Conservation (phyloP, 108 stramenopile species). For the Aurantiochytrium sp. region DNA sequence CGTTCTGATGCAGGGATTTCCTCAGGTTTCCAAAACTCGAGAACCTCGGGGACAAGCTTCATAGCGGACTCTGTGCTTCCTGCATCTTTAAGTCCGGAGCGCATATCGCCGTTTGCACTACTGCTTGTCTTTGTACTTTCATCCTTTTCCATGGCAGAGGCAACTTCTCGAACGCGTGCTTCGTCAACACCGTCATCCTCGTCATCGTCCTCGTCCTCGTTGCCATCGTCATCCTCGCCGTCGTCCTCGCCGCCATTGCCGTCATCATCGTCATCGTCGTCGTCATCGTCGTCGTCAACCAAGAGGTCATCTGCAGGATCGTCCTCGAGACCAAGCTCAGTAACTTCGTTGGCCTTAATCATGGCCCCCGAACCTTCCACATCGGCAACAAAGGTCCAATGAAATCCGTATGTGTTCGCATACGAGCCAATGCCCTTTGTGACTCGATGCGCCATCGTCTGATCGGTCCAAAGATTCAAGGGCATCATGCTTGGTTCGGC, state of each 20-base stretch:
- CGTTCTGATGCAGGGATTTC: not conserved
- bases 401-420: not conserved
- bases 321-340: not conserved
- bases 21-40: not conserved
- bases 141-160: too few relatives aligned
- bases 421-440: not conserved
- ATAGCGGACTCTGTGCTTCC: not conserved
- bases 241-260: not conserved
- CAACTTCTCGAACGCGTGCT: too few relatives aligned
- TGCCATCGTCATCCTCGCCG: not conserved
- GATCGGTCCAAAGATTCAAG: not conserved
- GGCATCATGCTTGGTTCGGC: not conserved
- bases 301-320: not conserved
- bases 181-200: not conserved
- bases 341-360: not conserved
- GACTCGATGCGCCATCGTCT: not conserved
- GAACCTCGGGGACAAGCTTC: not conserved
- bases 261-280: not conserved
- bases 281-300: not conserved
- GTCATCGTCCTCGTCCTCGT: not conserved
- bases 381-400: not conserved
- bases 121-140: too few relatives aligned
- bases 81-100: too few relatives aligned
- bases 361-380: not conserved
- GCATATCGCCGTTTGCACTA: too few relatives aligned